A percentile compares a stretch with the other conserved stretches of the same genome.
Conservation (phyloP, 2,329 filamentous ascomycete species). For the Curvularia sp. region DNA sequence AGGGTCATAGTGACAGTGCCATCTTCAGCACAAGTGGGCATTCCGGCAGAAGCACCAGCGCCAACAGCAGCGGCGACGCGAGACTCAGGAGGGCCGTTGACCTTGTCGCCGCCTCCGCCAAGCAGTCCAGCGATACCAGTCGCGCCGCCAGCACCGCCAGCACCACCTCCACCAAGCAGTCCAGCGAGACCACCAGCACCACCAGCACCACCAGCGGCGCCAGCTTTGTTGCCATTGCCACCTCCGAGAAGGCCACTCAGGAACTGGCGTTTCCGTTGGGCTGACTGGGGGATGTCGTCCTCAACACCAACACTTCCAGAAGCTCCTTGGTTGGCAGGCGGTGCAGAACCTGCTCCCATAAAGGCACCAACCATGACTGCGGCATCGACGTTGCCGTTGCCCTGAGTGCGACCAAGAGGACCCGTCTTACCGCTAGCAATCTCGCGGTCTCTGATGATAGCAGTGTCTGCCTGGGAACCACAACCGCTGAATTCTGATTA, state of each 20-base stretch:
- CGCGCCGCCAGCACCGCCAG: conserved; percentile 32
- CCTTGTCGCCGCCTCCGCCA: conserved; percentile 56
- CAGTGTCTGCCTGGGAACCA: conserved; percentile 71
- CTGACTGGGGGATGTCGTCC: conserved; percentile 37
- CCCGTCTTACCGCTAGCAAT: conserved; percentile 61
- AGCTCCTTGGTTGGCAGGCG: conserved; percentile 43
- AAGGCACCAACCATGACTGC: conserved; percentile 65
- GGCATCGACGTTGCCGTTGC: conserved; percentile 67
- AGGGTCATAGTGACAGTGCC: conserved; percentile 69
- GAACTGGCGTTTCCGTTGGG: conserved; percentile 40
- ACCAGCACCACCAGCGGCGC: conserved; percentile 19
- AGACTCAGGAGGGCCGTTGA: conserved; percentile 57
- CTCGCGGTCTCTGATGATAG: conserved; percentile 70
- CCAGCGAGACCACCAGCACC: conserved; percentile 5
- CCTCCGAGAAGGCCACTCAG: conserved; percentile 47
- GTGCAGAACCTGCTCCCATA: conserved; percentile 55
- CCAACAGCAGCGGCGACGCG: conserved; percentile 64
- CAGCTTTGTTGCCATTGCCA: conserved; percentile 1
- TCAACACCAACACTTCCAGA: conserved; percentile 42
- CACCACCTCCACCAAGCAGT: conserved; percentile 5
- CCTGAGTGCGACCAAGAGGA: conserved; percentile 69
- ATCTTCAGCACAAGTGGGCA: conserved; percentile 67
- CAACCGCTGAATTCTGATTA: conserved; percentile 52
- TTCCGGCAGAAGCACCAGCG: conserved; percentile 59
- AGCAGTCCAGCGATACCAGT: conserved; percentile 42